Evolutionary conservation across 2,329 filamentous ascomycete genomes (phyloP).

Genomic region (Diplodia corticola): DNA sequence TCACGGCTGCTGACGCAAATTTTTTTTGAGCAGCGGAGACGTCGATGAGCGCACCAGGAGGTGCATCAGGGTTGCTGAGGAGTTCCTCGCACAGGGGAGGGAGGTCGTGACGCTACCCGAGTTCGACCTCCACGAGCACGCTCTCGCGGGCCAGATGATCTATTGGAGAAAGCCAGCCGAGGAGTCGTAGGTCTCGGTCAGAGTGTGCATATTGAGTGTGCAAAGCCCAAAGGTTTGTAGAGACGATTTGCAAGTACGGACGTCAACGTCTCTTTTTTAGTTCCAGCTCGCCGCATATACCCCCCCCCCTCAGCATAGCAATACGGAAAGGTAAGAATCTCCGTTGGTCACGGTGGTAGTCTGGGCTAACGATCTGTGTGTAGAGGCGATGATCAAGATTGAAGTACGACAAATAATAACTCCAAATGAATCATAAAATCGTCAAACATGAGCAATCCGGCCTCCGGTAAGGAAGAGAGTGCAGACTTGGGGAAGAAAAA

Average conservation of each 20-base stretch:
- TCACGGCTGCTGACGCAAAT: not conserved
- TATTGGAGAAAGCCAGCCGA: constrained; percentile 29
- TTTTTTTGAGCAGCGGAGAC: not conserved
- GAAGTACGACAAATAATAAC: not conserved
- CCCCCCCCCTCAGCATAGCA: constrained; percentile 2
- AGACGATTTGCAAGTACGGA: not conserved
- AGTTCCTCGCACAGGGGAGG: constrained; percentile 29
- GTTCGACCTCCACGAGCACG: constrained; percentile 36
- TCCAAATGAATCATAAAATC: not conserved
- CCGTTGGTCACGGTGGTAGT: not conserved
- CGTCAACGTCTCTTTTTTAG: not conserved
- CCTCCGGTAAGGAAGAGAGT: not conserved
- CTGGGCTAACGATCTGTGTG: not conserved
- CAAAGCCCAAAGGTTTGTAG: constrained; percentile 4
- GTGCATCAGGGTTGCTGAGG: constrained; percentile 33
- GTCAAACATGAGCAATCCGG: not conserved
- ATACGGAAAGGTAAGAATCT: not conserved
- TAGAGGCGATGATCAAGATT: not conserved
- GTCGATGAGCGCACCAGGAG: constrained; percentile 8
- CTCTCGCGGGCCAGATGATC: constrained; percentile 37
- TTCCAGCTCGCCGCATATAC: not conserved
- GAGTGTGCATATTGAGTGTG: not conserved
- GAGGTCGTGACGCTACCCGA: constrained; percentile 27
- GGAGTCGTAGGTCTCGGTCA: not conserved
- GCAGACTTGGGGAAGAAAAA: not conserved